A percentile compares a stretch with the other conserved stretches of the same genome.
Conservation (phyloP, 169 alveolate genomes). For the Plasmodium coatneyi region DNA sequence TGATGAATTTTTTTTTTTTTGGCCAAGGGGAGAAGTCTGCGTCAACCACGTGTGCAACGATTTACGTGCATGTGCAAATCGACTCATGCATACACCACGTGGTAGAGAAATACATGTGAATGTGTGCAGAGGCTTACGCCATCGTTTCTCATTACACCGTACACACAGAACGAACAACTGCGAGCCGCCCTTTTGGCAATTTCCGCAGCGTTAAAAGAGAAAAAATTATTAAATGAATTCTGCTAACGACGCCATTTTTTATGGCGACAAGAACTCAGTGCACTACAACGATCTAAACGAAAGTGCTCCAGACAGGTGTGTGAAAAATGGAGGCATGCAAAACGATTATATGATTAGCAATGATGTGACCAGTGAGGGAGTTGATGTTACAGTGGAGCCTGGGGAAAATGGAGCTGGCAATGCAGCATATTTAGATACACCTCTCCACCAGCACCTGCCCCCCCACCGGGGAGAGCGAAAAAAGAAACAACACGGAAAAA, state of each 20-base stretch:
- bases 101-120: not conserved
- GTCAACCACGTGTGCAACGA: not conserved
- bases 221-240: slow-evolving; percentile 11
- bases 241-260: slow-evolving; percentile 25
- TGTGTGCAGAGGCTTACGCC: not conserved
- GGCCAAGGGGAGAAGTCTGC: not conserved
- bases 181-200: not conserved
- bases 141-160: not conserved
- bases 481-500: not conserved
- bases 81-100: not conserved
- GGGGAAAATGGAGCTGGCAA: not conserved
- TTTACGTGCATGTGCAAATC: not conserved
- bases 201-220: not conserved
- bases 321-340: not conserved
- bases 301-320: slow-evolving; percentile 9
- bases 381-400: not conserved
- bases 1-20: not conserved
- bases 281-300: slow-evolving; percentile 10
- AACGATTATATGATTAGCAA: slow-evolving; percentile 29
- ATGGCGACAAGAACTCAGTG: slow-evolving; percentile 17
- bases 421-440: not conserved
- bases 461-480: not conserved
- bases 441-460: not conserved
- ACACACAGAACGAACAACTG: not conserved
- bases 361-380: slow-evolving; percentile 13